phyloP scores from a whole-genome alignment of 2,329 filamentous ascomycete species.

The Cytospora piceicola region DNA sequence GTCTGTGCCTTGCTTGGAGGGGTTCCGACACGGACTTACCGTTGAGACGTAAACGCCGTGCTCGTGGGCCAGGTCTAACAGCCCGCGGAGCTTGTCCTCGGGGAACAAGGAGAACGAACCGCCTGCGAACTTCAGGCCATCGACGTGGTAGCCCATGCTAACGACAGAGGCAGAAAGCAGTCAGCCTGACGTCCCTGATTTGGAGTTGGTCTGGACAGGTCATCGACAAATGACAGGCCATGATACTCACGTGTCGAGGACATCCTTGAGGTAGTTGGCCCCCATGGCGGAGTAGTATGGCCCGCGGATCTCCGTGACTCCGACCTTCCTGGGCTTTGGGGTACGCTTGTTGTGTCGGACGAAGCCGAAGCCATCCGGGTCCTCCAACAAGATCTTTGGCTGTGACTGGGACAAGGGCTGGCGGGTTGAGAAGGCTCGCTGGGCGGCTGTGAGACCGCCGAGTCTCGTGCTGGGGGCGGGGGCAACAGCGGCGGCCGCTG shows the following conservation, averaged over 20 bases:
- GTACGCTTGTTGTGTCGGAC: slow-evolving; percentile 52
- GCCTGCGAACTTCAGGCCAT: slow-evolving; percentile 60
- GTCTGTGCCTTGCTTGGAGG: background rate
- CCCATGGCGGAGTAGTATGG: slow-evolving; percentile 61
- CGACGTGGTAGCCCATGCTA: slow-evolving; percentile 44
- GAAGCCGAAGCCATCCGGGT: slow-evolving; percentile 55
- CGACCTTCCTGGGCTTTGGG: slow-evolving; percentile 52
- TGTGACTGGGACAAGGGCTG: background rate
- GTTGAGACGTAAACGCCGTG: slow-evolving; percentile 58
- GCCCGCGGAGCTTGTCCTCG: slow-evolving; percentile 48
- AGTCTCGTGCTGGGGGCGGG: no score
- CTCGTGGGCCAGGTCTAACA: slow-evolving; percentile 54
- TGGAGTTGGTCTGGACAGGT: no score
- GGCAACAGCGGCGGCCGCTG: no score
- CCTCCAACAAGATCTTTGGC: slow-evolving; percentile 47
- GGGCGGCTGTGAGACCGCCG: no score
- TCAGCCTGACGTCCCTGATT: no score
- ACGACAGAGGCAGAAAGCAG: no score
- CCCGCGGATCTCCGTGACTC: slow-evolving; percentile 59
- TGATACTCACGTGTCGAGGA: slow-evolving; percentile 49
- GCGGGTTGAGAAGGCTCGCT: no score
- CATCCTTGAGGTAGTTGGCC: slow-evolving; percentile 54
- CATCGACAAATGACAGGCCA: no score
- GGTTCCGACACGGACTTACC: slow-evolving; percentile 35
- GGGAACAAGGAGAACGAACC: slow-evolving; percentile 56